A percentile compares a stretch with the other conserved stretches of the same genome.
Conservation (phyloP, 495 filamentous ascomycete genomes). For the Penicillium lagena region DNA sequence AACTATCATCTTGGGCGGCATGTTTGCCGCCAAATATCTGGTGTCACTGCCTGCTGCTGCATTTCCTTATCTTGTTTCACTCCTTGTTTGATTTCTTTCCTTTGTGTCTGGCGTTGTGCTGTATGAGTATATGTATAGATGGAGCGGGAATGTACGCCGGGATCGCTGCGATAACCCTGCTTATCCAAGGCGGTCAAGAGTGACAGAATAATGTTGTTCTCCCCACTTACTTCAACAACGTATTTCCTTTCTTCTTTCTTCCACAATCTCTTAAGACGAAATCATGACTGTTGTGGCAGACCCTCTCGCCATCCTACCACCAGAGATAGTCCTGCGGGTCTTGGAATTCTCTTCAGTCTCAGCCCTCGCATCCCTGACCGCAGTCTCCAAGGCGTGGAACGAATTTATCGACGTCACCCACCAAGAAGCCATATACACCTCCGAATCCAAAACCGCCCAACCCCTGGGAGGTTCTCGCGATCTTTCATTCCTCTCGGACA, state of each 20-base stretch:
- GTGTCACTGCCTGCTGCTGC: too few species aligned
- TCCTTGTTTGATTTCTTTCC: too few species aligned
- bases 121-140: too few species aligned
- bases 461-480: slow-evolving; percentile 14
- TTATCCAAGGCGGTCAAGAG: not conserved
- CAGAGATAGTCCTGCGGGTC: slow-evolving; percentile 31
- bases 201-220: not conserved
- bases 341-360: slow-evolving; percentile 28
- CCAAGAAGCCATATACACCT: slow-evolving; percentile 32
- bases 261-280: slow-evolving; percentile 5
- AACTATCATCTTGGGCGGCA: slow-evolving; percentile 8
- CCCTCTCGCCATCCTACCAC: slow-evolving; percentile 26
- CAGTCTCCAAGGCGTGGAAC: slow-evolving; percentile 32
- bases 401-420: slow-evolving; percentile 35
- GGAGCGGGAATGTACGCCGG: too few species aligned
- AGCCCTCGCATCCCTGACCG: slow-evolving; percentile 25
- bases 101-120: too few species aligned
- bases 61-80: too few species aligned
- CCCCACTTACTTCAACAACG: not conserved
- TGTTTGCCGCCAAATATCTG: too few species aligned
- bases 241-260: not conserved
- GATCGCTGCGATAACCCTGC: not conserved
- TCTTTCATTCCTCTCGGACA: slow-evolving; percentile 13
- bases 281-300: slow-evolving; percentile 9
- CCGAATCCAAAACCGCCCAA: slow-evolving; percentile 20